Conservation (phyloP, 768 basidiomycete species). For the Suillus americanus region DNA sequence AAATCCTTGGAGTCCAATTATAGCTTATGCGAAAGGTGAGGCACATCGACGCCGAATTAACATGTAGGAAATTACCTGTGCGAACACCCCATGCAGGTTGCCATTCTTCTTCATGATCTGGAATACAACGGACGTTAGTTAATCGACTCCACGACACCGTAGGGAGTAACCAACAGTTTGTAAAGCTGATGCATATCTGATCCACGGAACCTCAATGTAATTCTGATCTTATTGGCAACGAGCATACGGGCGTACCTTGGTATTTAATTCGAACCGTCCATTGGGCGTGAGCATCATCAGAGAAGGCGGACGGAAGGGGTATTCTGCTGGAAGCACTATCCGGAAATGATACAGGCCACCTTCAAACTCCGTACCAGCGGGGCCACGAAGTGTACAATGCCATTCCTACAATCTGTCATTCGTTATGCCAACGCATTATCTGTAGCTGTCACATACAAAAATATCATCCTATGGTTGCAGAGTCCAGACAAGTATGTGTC, state of each 20-base stretch:
- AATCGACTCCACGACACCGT: constrained; percentile 16
- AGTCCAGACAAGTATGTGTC: constrained; percentile 10
- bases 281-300: constrained; percentile 96
- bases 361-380: constrained; percentile 86
- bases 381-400: constrained; percentile 96
- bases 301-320: constrained; percentile 95
- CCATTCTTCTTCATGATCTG: constrained; percentile 96
- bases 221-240: not conserved
- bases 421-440: constrained; percentile 15
- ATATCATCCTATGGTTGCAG: constrained; percentile 67
- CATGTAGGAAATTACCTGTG: constrained; percentile 57
- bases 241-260: constrained; percentile 74
- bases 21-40: constrained; percentile 49
- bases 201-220: constrained; percentile 1
- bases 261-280: constrained; percentile 95
- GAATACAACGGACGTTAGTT: constrained; percentile 28
- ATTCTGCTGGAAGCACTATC: constrained; percentile 86
- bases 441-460: constrained; percentile 56
- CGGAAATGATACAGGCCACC: constrained; percentile 97
- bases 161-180: constrained; percentile 61
- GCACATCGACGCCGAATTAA: constrained; percentile 11
- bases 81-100: constrained; percentile 98
- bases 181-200: constrained; percentile 92
- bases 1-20: constrained; percentile 86
- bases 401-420: constrained; percentile 58